Base-by-base conservation (phyloP, 352 stramenopile species). In the Lagenidium giganteum region DNA sequence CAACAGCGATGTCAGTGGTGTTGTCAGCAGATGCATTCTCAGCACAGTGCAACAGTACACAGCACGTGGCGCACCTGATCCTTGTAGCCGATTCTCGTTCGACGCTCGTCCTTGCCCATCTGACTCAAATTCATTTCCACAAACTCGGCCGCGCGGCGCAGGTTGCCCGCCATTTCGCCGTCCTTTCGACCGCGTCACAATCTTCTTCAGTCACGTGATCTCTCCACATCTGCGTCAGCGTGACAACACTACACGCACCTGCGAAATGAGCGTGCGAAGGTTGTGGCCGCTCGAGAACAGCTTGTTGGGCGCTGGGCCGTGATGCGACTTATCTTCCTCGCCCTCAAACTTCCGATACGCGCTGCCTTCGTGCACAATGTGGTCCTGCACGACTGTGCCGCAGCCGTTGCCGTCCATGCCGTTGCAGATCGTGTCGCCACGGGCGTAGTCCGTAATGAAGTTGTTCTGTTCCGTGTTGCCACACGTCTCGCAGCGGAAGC, bases 321-420 rank as follows among this genome's bases (percentile, higher is more conserved):
- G 93, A 61, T 98, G 93, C 35, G 91, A 96, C 41, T 95, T 93
- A 64, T 98, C 90, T 22, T 94, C 86, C 67, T 98, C 90, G 31
- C 87, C 93, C 67, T 97, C 88, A 67, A 98, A 98, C 59, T 98
- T 97, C 23, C 93, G 77, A 63, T 89, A 97, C 38, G 87, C 79
- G 16, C 77, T 92, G 44, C 93, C 91, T 76, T 98, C 93, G 54
- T 97, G 89, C 63, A 97, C 93, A 27, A 97, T 87, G 34, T 92
- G 89, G 57, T 97, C 91, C 45, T 89, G 81, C 23, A 95, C 87
- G 23, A 98, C 89, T 0, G 81, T 96, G 16, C 93, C 91, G 54
- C 91, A 98, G 37, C 70, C 70, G 41, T 80, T 91, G 32, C 89
- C 76, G 46, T 88, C 76, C 30, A 82, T 39, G 14, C 76, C 76